Evolutionary conservation across 306 rosid genomes (phyloP).

Genomic region (Lathyrus sativus): DNA sequence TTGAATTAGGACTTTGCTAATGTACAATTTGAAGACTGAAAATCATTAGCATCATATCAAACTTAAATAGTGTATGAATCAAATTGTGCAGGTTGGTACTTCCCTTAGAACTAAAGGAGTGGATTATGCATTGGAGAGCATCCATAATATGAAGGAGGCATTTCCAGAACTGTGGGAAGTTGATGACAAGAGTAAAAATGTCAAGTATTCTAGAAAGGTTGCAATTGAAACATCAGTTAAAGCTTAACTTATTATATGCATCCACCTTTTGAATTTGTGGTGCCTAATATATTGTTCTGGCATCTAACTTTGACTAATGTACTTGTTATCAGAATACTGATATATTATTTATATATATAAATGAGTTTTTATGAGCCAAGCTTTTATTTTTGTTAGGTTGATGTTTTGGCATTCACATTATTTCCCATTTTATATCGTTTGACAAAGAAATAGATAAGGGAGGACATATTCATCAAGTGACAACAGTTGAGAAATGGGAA

Average conservation of each 20-base stretch:
- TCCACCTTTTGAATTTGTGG: conserved; percentile 17
- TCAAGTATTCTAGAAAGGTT: conserved; percentile 49
- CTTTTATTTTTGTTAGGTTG: not conserved
- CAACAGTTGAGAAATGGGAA: too few relatives aligned
- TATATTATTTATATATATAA: conserved; percentile 12
- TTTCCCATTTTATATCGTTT: too few relatives aligned
- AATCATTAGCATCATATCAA: not conserved
- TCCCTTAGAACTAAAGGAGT: conserved; percentile 50
- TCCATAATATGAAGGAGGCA: conserved; percentile 83
- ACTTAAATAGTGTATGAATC: too few relatives aligned
- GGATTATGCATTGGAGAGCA: conserved; percentile 85
- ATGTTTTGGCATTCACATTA: too few relatives aligned
- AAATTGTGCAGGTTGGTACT: conserved; percentile 62
- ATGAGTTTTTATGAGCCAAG: not conserved
- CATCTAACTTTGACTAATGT: conserved; percentile 23
- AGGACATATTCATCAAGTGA: too few relatives aligned
- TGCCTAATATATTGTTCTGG: conserved; percentile 26
- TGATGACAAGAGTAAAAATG: conserved; percentile 46
- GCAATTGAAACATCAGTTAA: conserved; percentile 69
- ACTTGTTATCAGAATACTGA: conserved; percentile 17
- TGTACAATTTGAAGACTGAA: not conserved
- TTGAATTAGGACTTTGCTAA: not conserved
- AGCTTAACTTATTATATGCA: conserved; percentile 51
- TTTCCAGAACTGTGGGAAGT: conserved; percentile 86
- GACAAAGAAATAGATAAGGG: too few relatives aligned